These are phyloP conservation scores for Xylaria polymorpha DNA, from an alignment of 2,329 filamentous ascomycete genomes.

Conservation along the genomic window DNA sequence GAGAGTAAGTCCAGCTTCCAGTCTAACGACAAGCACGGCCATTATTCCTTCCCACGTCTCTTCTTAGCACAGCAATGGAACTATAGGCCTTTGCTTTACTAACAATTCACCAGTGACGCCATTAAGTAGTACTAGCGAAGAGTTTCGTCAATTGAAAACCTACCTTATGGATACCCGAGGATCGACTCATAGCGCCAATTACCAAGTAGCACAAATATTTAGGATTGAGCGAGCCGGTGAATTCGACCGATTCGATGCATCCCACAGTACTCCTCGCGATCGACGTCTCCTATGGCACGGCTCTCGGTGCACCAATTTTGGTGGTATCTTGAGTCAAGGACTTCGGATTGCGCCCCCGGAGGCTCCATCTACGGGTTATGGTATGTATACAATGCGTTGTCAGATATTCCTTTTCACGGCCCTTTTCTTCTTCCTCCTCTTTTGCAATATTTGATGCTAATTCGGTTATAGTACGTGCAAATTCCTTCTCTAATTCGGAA, in stretches of 20 bases:
- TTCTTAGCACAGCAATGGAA: not conserved
- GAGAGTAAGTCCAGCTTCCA: slow-evolving; percentile 62
- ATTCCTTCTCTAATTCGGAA: not conserved
- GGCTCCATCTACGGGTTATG: slow-evolving; percentile 74
- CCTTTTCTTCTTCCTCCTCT: not conserved
- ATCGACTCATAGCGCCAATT: slow-evolving; percentile 70
- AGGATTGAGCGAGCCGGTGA: slow-evolving; percentile 83
- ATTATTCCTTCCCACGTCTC: not conserved
- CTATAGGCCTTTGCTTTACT: not conserved
- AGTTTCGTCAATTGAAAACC: slow-evolving; percentile 72
- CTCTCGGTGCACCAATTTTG: slow-evolving; percentile 84
- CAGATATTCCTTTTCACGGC: not conserved
- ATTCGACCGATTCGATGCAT: slow-evolving; percentile 72
- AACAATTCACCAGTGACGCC: slow-evolving; percentile 64
- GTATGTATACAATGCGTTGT: slow-evolving; percentile 19
- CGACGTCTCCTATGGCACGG: slow-evolving; percentile 89
- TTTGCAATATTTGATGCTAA: slow-evolving; percentile 10
- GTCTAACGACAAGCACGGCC: not conserved
- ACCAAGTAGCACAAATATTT: slow-evolving; percentile 80
- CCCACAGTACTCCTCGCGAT: slow-evolving; percentile 64
- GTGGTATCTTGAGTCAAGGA: slow-evolving; percentile 87
- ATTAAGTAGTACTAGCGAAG: slow-evolving; percentile 66
- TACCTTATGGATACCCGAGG: slow-evolving; percentile 78
- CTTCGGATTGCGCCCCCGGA: slow-evolving; percentile 90
- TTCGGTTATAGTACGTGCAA: slow-evolving; percentile 27